A percentile compares a stretch with the other conserved stretches of the same genome.
These are phyloP conservation scores for Pichia sp. DNA, from an alignment of 1,139 yeast species.

Conservation along the genomic window DNA sequence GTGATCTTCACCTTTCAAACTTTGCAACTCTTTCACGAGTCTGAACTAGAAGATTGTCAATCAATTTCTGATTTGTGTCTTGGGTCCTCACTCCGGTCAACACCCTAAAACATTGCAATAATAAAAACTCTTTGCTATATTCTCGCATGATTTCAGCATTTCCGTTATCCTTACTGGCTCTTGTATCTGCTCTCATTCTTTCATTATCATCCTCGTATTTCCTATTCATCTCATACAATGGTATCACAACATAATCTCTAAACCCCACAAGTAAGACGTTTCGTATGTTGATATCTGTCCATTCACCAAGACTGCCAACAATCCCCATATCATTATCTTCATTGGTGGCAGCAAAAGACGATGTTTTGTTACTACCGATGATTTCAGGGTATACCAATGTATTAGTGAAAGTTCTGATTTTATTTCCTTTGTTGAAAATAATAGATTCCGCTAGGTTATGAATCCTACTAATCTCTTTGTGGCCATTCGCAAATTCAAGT, in stretches of 20 bases:
- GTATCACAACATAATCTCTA: slow-evolving; percentile 41
- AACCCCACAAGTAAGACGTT: slow-evolving; percentile 32
- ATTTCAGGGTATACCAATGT: slow-evolving; percentile 11
- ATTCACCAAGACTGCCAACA: slow-evolving; percentile 12
- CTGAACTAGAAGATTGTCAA: slow-evolving; percentile 35
- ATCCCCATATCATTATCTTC: slow-evolving; percentile 1
- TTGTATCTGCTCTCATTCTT: background rate
- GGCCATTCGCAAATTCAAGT: slow-evolving; percentile 26
- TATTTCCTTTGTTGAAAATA: slow-evolving; percentile 8
- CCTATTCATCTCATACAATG: slow-evolving; percentile 34
- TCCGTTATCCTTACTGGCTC: slow-evolving; percentile 17
- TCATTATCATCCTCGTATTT: slow-evolving; percentile 14
- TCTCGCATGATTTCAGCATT: slow-evolving; percentile 1
- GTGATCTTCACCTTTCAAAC: background rate
- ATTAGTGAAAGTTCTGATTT: slow-evolving; percentile 9
- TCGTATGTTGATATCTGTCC: slow-evolving; percentile 13
- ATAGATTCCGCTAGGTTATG: slow-evolving; percentile 8
- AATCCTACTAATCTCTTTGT: slow-evolving; percentile 3
- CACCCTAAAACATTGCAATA: slow-evolving; percentile 41
- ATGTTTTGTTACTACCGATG: background rate
- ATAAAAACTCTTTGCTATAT: background rate
- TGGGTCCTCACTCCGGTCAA: slow-evolving; percentile 41
- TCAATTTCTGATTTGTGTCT: slow-evolving; percentile 43
- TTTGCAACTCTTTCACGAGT: slow-evolving; percentile 13
- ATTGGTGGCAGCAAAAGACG: background rate